These are phyloP conservation scores for Tricholoma sp. DNA, from an alignment of 768 basidiomycete genomes.

Conservation along the genomic window DNA sequence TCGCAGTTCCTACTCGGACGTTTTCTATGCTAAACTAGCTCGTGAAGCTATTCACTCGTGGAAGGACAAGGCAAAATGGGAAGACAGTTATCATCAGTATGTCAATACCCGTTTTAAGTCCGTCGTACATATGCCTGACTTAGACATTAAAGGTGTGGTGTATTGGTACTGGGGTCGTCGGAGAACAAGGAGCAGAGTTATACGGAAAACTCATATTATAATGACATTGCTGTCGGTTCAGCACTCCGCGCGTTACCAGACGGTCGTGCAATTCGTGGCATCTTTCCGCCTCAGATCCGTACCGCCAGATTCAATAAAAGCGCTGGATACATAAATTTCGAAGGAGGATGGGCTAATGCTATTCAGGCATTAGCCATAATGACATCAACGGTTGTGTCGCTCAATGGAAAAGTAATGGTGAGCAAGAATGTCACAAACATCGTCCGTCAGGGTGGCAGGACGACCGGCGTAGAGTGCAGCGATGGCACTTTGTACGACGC, in stretches of 20 bases:
- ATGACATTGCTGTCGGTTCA: conserved; percentile 57
- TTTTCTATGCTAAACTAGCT: conserved; percentile 64
- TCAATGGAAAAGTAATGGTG: conserved; percentile 55
- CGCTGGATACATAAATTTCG: conserved; percentile 65
- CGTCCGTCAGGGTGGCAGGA: conserved; percentile 31
- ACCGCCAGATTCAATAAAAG: conserved; percentile 30
- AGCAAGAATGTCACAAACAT: conserved; percentile 57
- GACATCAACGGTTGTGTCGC: conserved; percentile 46
- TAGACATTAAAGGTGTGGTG: conserved; percentile 51
- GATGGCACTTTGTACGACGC: conserved; percentile 54
- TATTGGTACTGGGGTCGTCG: conserved; percentile 48
- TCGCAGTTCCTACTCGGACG: conserved; percentile 66
- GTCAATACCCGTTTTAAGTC: conserved; percentile 20
- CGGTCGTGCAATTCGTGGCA: conserved; percentile 35
- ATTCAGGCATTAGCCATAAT: conserved; percentile 55
- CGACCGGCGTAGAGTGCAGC: conserved; percentile 55
- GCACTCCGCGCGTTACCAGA: conserved; percentile 36
- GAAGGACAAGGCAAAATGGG: conserved; percentile 63
- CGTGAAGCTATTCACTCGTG: conserved; percentile 73
- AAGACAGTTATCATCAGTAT: conserved; percentile 80
- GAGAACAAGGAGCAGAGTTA: conserved; percentile 28
- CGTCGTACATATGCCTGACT: not conserved
- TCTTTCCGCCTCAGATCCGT: conserved; percentile 41
- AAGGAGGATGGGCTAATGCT: conserved; percentile 85
- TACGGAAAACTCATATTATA: conserved; percentile 49